Conservation (phyloP, 2,329 filamentous ascomycete genomes). For the Alternaria panax region DNA sequence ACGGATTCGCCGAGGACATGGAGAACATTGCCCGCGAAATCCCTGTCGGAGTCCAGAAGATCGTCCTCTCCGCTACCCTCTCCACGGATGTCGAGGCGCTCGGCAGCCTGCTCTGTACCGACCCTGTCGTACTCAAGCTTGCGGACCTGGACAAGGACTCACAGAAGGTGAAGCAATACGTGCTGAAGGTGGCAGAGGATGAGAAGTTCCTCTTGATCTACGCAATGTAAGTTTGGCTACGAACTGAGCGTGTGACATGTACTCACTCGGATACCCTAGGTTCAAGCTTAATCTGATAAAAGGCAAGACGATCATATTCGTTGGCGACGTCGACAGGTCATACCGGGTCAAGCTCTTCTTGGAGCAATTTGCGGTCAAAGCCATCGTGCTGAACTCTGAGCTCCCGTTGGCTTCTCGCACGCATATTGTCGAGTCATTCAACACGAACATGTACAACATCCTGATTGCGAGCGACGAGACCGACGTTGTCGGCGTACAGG, state of each 20-base stretch:
- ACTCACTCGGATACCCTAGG: not conserved
- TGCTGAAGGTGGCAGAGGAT: constrained; percentile 92
- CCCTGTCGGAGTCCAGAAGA: constrained; percentile 85
- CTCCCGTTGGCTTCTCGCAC: constrained; percentile 90
- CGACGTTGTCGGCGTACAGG: constrained; percentile 73
- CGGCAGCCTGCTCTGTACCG: constrained; percentile 83
- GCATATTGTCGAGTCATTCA: constrained; percentile 97
- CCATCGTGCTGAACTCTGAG: constrained; percentile 92
- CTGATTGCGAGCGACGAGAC: constrained; percentile 95
- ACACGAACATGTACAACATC: constrained; percentile 95
- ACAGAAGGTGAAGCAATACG: constrained; percentile 82
- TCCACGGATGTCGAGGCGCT: constrained; percentile 86
- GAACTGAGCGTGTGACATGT: not conserved
- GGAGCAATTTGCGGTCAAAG: constrained; percentile 95
- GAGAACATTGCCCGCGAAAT: constrained; percentile 78
- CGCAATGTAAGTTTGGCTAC: constrained; percentile 79
- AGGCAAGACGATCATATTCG: constrained; percentile 70
- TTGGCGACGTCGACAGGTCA: constrained; percentile 85
- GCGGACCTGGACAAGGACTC: constrained; percentile 82
- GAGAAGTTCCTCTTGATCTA: constrained; percentile 95
- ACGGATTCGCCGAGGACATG: constrained; percentile 92
- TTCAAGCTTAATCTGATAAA: not conserved
- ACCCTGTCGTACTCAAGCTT: constrained; percentile 80
- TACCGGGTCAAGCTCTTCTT: constrained; percentile 94
- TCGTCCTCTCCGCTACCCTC: constrained; percentile 92